Conservation (phyloP, 495 filamentous ascomycete genomes). For the Lasiosphaeria ovina region DNA sequence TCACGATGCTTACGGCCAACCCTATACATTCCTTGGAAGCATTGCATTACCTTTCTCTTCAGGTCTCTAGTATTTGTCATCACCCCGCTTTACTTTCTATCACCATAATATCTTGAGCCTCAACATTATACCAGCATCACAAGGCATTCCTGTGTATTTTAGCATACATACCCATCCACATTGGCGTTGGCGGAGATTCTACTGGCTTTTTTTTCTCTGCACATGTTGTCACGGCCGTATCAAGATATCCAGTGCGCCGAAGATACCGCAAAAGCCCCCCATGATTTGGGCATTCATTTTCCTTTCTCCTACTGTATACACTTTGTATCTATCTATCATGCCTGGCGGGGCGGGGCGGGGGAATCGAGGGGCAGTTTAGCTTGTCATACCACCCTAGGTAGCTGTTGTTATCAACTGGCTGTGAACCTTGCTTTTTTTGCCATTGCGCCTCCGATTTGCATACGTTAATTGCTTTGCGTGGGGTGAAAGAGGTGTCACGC, state of each 20-base stretch:
- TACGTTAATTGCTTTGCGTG: no score
- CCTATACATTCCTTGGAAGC: slow-evolving; percentile 7
- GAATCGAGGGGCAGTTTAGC: no score
- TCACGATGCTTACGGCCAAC: slow-evolving; percentile 9
- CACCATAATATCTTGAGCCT: background rate
- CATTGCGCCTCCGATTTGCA: no score
- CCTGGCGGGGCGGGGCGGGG: no score
- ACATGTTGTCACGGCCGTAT: slow-evolving; percentile 13
- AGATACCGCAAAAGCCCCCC: slow-evolving; percentile 7
- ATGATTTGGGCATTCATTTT: slow-evolving; percentile 3
- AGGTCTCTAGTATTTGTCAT: background rate
- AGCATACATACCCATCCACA: slow-evolving; percentile 9
- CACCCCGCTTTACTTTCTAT: slow-evolving; percentile 4
- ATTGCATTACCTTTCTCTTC: background rate
- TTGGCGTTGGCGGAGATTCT: background rate
- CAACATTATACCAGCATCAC: slow-evolving; percentile 3
- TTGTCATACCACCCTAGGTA: no score
- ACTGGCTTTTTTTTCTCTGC: background rate
- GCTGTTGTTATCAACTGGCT: no score
- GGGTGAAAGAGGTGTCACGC: no score
- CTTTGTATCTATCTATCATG: background rate
- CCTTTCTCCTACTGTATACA: background rate
- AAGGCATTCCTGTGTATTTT: background rate
- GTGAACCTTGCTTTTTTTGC: no score
- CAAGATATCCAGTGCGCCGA: slow-evolving; percentile 13